Evolutionary conservation across 176 grass and related monocot genomes (phyloP).

Genomic region (Raddia guianensis): DNA sequence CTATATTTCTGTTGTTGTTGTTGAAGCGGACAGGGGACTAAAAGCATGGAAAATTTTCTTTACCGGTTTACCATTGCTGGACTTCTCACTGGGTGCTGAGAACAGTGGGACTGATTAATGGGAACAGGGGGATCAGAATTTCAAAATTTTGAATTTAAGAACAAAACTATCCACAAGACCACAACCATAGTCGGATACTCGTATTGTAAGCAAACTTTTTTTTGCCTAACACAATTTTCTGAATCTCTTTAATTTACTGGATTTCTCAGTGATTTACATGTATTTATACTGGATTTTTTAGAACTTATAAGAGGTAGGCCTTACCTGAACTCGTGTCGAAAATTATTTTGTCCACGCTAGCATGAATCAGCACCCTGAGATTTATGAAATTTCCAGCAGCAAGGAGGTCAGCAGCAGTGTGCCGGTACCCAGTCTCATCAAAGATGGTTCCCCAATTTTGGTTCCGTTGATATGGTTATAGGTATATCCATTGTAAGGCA

Average conservation of each 20-base stretch:
- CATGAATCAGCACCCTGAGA: slow-evolving; percentile 76
- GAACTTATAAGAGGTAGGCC: not conserved
- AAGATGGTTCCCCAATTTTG: slow-evolving; percentile 94
- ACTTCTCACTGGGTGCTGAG: not conserved
- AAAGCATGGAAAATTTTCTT: not conserved
- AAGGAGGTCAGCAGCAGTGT: slow-evolving; percentile 83
- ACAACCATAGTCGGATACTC: not conserved
- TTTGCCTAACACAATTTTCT: not conserved
- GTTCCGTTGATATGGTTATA: slow-evolving; percentile 88
- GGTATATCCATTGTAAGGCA: slow-evolving; percentile 86
- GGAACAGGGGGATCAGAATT: not conserved
- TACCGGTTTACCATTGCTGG: not conserved
- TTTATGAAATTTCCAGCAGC: slow-evolving; percentile 60
- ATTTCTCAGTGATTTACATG: not conserved
- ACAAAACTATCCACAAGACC: not conserved
- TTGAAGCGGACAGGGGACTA: not conserved
- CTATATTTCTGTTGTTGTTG: not conserved
- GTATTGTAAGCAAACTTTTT: too few relatives aligned
- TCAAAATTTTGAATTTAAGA: not conserved
- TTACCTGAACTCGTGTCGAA: slow-evolving; percentile 41
- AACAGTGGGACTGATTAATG: not conserved
- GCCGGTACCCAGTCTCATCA: slow-evolving; percentile 67
- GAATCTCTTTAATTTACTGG: not conserved
- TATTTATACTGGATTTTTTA: not conserved
- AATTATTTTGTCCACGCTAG: slow-evolving; percentile 67